Conservation (phyloP, 108 stramenopile genomes). For the Nannochloropsis oceanica region DNA sequence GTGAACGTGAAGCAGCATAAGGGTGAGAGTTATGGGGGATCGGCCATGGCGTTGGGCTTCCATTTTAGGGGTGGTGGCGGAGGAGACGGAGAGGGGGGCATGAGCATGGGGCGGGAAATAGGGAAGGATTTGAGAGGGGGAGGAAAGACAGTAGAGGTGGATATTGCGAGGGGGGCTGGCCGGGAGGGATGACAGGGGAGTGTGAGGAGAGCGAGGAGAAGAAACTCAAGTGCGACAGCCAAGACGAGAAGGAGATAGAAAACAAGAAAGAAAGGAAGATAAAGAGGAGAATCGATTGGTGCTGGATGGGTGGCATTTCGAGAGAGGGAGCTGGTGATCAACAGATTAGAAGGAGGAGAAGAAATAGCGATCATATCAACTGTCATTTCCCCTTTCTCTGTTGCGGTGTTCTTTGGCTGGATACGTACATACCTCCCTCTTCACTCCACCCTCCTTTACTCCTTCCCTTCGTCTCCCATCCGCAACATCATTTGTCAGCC, state of each 20-base stretch:
- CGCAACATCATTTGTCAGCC: background rate
- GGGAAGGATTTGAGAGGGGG: no score
- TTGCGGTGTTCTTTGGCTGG: no score
- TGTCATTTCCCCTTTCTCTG: no score
- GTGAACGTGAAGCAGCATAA: background rate
- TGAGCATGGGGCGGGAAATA: no score
- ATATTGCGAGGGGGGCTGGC: background rate
- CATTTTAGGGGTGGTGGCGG: conserved; percentile 42
- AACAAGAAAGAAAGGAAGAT: background rate
- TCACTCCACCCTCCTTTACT: background rate
- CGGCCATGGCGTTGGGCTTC: background rate
- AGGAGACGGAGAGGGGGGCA: conserved; percentile 1
- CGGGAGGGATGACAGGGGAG: background rate
- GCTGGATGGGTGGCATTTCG: no score
- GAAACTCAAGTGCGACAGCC: background rate
- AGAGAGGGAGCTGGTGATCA: no score
- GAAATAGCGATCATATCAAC: no score
- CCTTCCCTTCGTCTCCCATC: background rate
- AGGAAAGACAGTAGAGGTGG: no score
- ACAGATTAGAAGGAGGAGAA: no score
- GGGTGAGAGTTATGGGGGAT: background rate
- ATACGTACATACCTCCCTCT: no score
- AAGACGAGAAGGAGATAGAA: background rate
- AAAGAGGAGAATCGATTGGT: no score
- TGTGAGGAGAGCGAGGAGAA: background rate